Percentiles rank a stretch among this genome's conserved stretches.
Evolutionary conservation across 1,284 basidiomycete species (phyloP).

Genomic region (Marasmius tenuissimus): DNA sequence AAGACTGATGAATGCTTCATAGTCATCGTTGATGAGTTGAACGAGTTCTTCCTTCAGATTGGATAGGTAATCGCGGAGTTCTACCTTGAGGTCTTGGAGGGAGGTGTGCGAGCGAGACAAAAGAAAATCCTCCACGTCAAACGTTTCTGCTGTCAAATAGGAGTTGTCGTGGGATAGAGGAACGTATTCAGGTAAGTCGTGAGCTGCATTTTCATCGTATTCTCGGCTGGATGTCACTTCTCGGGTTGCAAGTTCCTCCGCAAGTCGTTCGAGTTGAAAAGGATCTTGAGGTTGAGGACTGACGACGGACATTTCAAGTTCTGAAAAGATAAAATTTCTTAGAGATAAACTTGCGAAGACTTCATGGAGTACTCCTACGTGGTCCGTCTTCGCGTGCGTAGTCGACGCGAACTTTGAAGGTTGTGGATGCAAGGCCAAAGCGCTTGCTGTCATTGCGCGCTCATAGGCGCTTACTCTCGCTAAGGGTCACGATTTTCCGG

Average conservation of each 20-base stretch:
- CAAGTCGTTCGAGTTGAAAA: conserved; percentile 67
- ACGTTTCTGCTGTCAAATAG: conserved; percentile 66
- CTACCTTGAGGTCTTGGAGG: conserved; percentile 82
- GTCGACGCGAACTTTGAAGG: no score
- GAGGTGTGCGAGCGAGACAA: conserved; percentile 80
- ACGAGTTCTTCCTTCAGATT: conserved; percentile 90
- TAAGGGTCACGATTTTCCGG: no score
- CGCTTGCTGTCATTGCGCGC: no score
- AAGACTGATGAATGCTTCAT: conserved; percentile 95
- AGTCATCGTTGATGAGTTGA: conserved; percentile 95
- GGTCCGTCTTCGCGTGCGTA: no score
- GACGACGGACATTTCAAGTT: conserved; percentile 7
- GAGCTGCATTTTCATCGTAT: conserved; percentile 22
- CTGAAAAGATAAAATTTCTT: no score
- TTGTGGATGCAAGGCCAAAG: no score
- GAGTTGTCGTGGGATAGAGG: conserved; percentile 82
- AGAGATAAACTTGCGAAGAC: no score
- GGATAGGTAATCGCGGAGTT: conserved; percentile 84
- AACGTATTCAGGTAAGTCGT: conserved; percentile 70
- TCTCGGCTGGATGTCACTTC: conserved; percentile 24
- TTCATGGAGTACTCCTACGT: no score
- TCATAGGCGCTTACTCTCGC: no score
- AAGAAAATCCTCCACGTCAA: conserved; percentile 87
- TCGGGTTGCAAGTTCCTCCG: conserved; percentile 66
- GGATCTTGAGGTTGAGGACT: conserved; percentile 39